phyloP scores from a whole-genome alignment of 176 grass and related monocot species.

The Microstegium vimineum region DNA sequence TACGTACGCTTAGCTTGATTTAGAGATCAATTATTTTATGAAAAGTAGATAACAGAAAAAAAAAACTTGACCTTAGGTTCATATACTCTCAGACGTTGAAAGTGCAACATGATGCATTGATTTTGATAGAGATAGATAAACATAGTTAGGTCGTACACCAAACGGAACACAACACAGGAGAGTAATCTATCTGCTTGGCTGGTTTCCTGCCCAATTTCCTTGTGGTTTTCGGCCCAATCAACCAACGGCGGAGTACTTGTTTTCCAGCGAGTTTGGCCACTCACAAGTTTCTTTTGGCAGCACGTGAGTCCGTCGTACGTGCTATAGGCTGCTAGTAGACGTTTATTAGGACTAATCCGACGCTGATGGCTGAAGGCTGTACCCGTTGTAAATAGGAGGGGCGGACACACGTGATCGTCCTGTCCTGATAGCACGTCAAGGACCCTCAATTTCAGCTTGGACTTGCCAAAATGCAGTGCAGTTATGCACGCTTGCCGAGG shows the following conservation, averaged over 20 bases:
- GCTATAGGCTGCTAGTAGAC: too few species aligned
- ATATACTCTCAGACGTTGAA: background rate
- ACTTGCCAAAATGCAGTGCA: background rate
- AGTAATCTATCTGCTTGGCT: background rate
- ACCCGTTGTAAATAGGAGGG: background rate
- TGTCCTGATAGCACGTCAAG: conserved; percentile 10
- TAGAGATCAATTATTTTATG: background rate
- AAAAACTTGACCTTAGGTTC: background rate
- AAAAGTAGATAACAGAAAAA: background rate
- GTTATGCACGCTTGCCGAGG: background rate
- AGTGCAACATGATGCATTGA: background rate
- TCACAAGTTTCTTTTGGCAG: background rate
- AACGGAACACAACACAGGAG: background rate
- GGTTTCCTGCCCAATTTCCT: conserved; percentile 10
- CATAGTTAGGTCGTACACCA: background rate
- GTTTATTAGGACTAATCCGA: background rate
- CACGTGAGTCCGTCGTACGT: background rate
- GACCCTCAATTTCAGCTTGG: background rate
- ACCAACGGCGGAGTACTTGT: background rate
- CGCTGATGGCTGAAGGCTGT: background rate
- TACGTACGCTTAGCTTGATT: background rate
- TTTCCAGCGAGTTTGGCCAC: background rate
- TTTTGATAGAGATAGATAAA: background rate
- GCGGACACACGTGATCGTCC: conserved; percentile 5
- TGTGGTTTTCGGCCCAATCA: background rate